Percentiles rank a stretch among this genome's conserved stretches.
Conservation (phyloP, 441 rosid genomes). For the Pelargonium cotyledonis region DNA sequence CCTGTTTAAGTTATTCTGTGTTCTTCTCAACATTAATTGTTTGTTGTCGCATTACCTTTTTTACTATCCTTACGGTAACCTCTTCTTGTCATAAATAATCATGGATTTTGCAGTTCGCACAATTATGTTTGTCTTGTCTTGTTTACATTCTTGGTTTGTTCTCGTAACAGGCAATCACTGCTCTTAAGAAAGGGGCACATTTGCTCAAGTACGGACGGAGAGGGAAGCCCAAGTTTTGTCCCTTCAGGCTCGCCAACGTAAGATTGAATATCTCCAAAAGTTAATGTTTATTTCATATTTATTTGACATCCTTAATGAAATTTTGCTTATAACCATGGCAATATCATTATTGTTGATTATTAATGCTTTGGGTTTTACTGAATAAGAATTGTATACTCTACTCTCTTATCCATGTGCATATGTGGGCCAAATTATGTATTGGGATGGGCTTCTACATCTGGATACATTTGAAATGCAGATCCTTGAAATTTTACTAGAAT, state of each 20-base stretch:
- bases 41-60: no score
- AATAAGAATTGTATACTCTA: not conserved
- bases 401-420: no score
- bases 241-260: constrained; percentile 94
- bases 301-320: not conserved
- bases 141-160: constrained; percentile 27
- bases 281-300: not conserved
- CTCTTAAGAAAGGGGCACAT: constrained; percentile 87
- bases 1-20: no score
- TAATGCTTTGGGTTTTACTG: not conserved
- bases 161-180: constrained; percentile 82
- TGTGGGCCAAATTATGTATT: not conserved
- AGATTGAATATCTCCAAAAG: constrained; percentile 23
- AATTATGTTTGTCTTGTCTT: no score
- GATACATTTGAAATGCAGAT: not conserved
- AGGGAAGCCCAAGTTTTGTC: constrained; percentile 97
- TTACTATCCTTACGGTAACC: no score
- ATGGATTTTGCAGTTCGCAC: no score
- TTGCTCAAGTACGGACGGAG: constrained; percentile 96
- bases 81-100: no score
- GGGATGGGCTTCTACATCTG: not conserved
- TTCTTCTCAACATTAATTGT: no score
- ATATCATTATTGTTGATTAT: not conserved
- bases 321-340: not conserved
- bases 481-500: no score